Evolutionary conservation across 768 basidiomycete genomes (phyloP).

Genomic region (Tulasnella sp.): DNA sequence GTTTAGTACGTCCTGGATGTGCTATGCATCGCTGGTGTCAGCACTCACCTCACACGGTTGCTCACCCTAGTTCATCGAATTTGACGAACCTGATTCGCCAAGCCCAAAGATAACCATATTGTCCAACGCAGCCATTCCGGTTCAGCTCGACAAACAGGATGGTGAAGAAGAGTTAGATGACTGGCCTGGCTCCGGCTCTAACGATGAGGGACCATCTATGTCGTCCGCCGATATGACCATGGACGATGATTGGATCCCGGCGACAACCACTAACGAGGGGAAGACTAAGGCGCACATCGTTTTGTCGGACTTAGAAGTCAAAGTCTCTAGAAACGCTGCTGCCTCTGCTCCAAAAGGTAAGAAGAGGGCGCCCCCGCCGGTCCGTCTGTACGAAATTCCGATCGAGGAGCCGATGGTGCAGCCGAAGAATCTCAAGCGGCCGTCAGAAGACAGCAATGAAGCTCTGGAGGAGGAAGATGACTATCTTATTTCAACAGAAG

Average conservation of each 20-base stretch:
- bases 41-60: neutral
- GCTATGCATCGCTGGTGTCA: neutral
- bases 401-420: neutral
- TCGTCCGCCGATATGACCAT: neutral
- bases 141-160: neutral
- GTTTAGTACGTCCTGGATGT: neutral
- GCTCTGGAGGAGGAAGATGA: neutral
- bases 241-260: neutral
- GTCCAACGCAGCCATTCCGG: no score
- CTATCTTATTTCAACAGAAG: neutral
- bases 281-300: neutral
- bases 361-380: slow-evolving; percentile 3
- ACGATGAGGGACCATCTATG: no score
- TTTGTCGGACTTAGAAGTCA: neutral
- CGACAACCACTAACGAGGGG: neutral
- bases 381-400: neutral
- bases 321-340: neutral
- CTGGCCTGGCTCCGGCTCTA: no score
- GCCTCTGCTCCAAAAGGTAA: neutral
- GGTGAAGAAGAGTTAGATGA: neutral
- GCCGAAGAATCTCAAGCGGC: neutral
- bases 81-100: no score
- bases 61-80: no score
- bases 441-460: neutral
- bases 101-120: no score